These are phyloP conservation scores for Boletus sensibilis DNA, from an alignment of 768 basidiomycete species.

Conservation along the genomic window DNA sequence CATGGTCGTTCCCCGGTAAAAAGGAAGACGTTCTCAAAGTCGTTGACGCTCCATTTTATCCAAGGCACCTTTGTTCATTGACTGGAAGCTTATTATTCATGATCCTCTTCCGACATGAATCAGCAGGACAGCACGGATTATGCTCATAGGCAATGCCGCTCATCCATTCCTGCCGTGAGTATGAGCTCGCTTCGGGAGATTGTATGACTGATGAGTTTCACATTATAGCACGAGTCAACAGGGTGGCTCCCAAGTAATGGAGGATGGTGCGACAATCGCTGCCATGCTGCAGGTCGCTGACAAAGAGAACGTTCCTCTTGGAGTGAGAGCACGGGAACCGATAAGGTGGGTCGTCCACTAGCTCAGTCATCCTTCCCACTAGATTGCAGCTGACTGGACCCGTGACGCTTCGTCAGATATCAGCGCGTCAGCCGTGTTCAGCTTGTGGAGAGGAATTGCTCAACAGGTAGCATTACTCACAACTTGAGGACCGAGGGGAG, in stretches of 20 bases:
- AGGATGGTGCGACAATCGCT: conserved; percentile 30
- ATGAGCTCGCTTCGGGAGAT: background rate
- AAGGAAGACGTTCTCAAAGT: conserved; percentile 20
- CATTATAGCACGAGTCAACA: background rate
- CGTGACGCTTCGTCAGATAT: background rate
- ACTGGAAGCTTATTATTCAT: conserved; percentile 42
- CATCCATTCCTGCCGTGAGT: conserved; percentile 22
- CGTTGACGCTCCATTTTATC: conserved; percentile 14
- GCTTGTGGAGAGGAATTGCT: background rate
- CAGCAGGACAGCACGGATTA: conserved; percentile 15
- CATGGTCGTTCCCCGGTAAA: conserved; percentile 13
- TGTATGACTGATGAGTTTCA: background rate
- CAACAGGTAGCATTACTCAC: background rate
- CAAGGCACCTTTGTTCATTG: conserved; percentile 31
- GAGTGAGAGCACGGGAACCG: background rate
- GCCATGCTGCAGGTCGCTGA: background rate
- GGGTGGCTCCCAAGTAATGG: conserved; percentile 31
- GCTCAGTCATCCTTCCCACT: background rate
- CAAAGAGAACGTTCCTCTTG: background rate
- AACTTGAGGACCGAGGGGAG: background rate
- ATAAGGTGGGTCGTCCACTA: background rate
- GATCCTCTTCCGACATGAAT: conserved; percentile 32
- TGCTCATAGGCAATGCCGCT: conserved; percentile 18
- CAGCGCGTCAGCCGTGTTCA: background rate
- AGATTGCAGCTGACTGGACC: background rate